These are phyloP conservation scores for Globisporangium sylvaticum DNA, from an alignment of 352 stramenopile genomes.

Conservation along the genomic window DNA sequence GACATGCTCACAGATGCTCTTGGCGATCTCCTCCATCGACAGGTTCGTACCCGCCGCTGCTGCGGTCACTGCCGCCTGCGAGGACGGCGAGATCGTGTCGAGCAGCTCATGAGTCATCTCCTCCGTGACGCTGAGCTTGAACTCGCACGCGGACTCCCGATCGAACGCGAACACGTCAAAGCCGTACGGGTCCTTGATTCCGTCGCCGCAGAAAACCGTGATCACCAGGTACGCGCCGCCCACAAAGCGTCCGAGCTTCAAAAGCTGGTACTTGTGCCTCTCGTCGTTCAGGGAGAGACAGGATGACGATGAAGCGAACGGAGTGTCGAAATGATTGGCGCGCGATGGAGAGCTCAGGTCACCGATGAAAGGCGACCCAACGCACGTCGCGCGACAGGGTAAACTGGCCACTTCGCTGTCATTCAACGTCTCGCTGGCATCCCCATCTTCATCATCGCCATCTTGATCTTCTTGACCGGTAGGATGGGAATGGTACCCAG, in stretches of 20 bases:
- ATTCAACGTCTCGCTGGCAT: neutral
- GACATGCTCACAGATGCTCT: slow-evolving; percentile 56
- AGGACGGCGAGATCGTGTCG: slow-evolving; percentile 50
- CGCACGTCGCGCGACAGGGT: slow-evolving; percentile 10
- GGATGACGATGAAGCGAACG: neutral
- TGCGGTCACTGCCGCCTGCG: slow-evolving; percentile 49
- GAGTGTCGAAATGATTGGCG: neutral
- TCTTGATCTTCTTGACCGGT: neutral
- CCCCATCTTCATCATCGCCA: neutral
- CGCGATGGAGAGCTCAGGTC: slow-evolving; percentile 21
- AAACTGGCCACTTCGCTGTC: slow-evolving; percentile 6
- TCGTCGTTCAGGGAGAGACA: slow-evolving; percentile 6
- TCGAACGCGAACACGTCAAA: slow-evolving; percentile 65
- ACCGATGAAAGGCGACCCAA: slow-evolving; percentile 27
- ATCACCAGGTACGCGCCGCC: slow-evolving; percentile 61
- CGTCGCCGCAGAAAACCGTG: slow-evolving; percentile 66
- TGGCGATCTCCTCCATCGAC: slow-evolving; percentile 67
- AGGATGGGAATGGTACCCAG: neutral
- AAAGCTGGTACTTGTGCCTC: slow-evolving; percentile 46
- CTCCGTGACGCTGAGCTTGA: slow-evolving; percentile 50
- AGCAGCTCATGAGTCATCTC: slow-evolving; percentile 60
- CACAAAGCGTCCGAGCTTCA: slow-evolving; percentile 64
- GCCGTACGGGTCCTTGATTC: slow-evolving; percentile 59
- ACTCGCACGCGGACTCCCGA: slow-evolving; percentile 41
- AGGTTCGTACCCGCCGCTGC: slow-evolving; percentile 62